Base-by-base conservation (phyloP, 2,329 filamentous ascomycete genomes). In the Paramyrothecium roridum region DNA sequence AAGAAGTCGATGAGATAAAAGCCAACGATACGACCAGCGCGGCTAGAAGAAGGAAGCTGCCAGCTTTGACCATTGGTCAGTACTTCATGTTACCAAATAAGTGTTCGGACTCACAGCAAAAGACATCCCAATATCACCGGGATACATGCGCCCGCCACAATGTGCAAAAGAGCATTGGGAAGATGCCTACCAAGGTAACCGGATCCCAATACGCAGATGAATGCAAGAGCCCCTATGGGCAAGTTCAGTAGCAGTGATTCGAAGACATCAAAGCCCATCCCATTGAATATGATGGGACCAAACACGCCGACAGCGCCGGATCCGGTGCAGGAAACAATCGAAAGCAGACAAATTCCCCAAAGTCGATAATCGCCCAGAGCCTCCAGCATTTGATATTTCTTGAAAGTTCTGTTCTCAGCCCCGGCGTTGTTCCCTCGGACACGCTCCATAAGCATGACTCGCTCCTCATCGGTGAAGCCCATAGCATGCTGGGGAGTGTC, bases 211-310 rank as follows among this genome's bases (percentile, higher is more conserved):
- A 70, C 65, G 45, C 61, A 63, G 33, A 69, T 55, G 6, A 69
- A 67, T 1, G 67, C 66, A 50, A 71, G 58, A 2, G 63, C 67
- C 3, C 68, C 67, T 19, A 68, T 68, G 11, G 68, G 68, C 11
- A 70, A 62, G 50, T 70, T 71, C 19, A 72, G 59, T 1, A 70
- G 59, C n/a, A 73, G 65, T 10, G 70, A 66, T 34, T 66, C 57
- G 43, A 70, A 65, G 33, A 61, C 61, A 17, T 63, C 63, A 52
- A 73, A 72, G 1, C 70, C 69, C 63, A 73, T 71, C 22, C 63
- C 64, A 26, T 69, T 67, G 54, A 73, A 64, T 3, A 70, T 67
- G 4, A 71, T 65, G 12, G 69, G 63, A 3, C 66, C 66, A 52
- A 70, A 71, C 2, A 64, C 63, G 16, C 62, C 65, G 11, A 70